Evolutionary conservation across 495 filamentous ascomycete genomes (phyloP), one percentile per base, ranked within the genome.

Genomic region (Penicillium goetzii): DNA sequence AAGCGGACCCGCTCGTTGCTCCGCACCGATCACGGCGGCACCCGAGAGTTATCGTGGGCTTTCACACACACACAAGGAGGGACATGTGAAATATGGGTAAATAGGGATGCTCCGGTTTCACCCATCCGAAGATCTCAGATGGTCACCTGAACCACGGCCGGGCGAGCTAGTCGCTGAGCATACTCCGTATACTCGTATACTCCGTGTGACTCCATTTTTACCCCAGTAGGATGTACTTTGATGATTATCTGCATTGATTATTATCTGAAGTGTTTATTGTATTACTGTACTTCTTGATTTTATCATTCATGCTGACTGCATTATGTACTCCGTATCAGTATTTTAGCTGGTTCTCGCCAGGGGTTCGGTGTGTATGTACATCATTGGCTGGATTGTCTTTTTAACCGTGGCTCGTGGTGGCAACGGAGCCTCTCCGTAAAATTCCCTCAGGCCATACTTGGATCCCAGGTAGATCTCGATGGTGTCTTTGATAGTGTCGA

Each of bases 21-120:
- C 68, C 68, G 65, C 68, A 70, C 63, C 59, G 63, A 55, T 51
- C 58, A 64, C 68, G 60, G 67, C 66, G 64, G 61, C 60, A 34
- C 56, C 59, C 60, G 60, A 56, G 17, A 34, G n/a, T 33, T 40
- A n/a, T 40, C 43, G 43, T 53, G 50, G 52, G 52, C 34, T 14
- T 7, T 60, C 33, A 10, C 21, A n/a, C 19, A 59, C 58, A 36
- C 10, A 11, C 49, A 43, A 53, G 56, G 30, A 40, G 32, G 51
- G 30, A 51, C 59, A 60, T 65, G 66, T 62, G 63, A 66, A 33
- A 47, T 34, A 11, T 32, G 33, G n/a, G 6, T n/a, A 15, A 7
- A 32, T 32, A 8, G 30, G 0, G 30, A 32, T 52, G 50, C 65
- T 55, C 52, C 68, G 68, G 65, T 70, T 70, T 68, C 47, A 30